A percentile compares a stretch with the other conserved stretches of the same genome.
Evolutionary conservation across 352 stramenopile species (phyloP).

Genomic region (Thalassiosira livingstoniorum): DNA sequence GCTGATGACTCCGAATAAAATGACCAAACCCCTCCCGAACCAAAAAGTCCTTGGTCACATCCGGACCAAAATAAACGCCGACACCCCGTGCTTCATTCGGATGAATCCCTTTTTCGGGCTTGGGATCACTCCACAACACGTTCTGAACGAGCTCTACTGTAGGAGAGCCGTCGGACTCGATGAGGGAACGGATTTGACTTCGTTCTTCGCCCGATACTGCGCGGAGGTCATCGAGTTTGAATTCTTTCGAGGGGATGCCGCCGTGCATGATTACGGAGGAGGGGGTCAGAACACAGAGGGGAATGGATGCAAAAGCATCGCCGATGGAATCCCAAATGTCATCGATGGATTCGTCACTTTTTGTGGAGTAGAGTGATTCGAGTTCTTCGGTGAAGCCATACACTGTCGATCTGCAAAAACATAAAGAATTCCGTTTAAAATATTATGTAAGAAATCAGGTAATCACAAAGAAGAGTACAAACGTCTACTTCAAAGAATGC

Average conservation of each 20-base stretch:
- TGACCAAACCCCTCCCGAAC: conserved; percentile 93
- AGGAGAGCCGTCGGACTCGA: conserved; percentile 88
- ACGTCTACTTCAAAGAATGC: too few relatives aligned
- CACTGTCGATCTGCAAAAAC: conserved; percentile 98
- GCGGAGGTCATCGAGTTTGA: conserved; percentile 34
- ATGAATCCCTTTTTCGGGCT: conserved; percentile 90
- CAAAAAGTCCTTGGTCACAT: conserved; percentile 94
- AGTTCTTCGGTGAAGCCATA: conserved; percentile 98
- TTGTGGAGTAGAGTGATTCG: conserved; percentile 94
- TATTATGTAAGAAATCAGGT: too few relatives aligned
- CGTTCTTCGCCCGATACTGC: conserved; percentile 88
- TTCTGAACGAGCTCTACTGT: conserved; percentile 83
- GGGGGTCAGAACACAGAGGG: conserved; percentile 91
- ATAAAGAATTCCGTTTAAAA: too few relatives aligned
- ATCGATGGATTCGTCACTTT: conserved; percentile 85
- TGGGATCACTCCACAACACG: conserved; percentile 88
- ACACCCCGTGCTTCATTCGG: conserved; percentile 91
- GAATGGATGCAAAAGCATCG: conserved; percentile 95
- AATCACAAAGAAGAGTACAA: too few relatives aligned
- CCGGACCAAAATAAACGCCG: conserved; percentile 94
- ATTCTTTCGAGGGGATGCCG: conserved; percentile 91
- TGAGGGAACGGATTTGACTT: conserved; percentile 91
- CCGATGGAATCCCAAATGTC: conserved; percentile 89
- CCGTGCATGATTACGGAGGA: conserved; percentile 95
- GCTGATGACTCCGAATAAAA: conserved; percentile 95